Base-by-base conservation (phyloP, 805 yeast genomes). In the Tetrapisispora fleetii region DNA sequence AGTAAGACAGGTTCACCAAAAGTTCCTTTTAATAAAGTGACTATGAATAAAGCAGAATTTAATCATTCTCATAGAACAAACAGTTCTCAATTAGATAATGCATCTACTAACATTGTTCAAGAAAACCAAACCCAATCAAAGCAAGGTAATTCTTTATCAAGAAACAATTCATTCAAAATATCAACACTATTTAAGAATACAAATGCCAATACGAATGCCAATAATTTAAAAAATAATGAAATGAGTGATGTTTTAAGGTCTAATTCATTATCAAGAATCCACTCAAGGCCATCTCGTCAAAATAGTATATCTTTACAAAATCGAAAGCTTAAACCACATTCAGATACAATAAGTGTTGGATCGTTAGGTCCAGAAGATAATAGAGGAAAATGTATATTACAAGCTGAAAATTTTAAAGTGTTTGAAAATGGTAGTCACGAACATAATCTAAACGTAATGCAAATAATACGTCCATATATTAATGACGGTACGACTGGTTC, bases 341-440 rank as follows among this genome's bases (percentile, higher is more conserved):
- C 64, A 3, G 63, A 55, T 33, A 54, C 62, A 14, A 45, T 60
- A n/a, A 55, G 60, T 41, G 61, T 60, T 4, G 40, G 45, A 5
- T 24, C 46, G n/a, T 41, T 42, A 4, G n/a, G 40, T 24, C 28
- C 22, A 7, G 24, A 27, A 27, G 50, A 46, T 14, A 46, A 45
- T 35, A 56, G 50, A 11, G 37, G 52, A 1, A 54, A 55, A 24
- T 50, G 56, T 40, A 54, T 60, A 21, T 47, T 59, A 28, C 53
- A 56, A 36, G 52, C 52, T 3, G 66, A 58, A 9, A 56, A 52
- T 39, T 63, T 63, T 40, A 56, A 52, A 39, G 58, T 63, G 2
- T 62, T 49, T 46, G 58, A 59, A 37, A 57, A 61, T 45, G 65
- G 65, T 21, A 54, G 54, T 33, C 67, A 63, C 50, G 59, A 55